These are phyloP conservation scores for Rhizopogon vinicolor DNA, from an alignment of 768 basidiomycete genomes.

Conservation along the genomic window DNA sequence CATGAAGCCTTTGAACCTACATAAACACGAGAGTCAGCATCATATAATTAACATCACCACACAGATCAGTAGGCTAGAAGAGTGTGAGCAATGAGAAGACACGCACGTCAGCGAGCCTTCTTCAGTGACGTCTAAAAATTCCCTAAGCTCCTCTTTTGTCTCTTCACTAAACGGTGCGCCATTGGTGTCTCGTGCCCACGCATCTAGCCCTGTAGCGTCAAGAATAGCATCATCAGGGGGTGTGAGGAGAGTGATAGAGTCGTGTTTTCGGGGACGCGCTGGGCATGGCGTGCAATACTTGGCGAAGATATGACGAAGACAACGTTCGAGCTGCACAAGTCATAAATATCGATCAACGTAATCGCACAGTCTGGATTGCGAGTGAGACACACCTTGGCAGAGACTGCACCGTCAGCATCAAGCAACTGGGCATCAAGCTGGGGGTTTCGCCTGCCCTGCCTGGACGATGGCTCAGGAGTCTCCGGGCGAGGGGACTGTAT, in stretches of 20 bases:
- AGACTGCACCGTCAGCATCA: constrained; percentile 67
- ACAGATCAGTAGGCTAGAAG: background rate
- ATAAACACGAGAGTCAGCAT: background rate
- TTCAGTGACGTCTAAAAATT: constrained; percentile 72
- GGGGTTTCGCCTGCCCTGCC: constrained; percentile 54
- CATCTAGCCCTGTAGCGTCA: constrained; percentile 57
- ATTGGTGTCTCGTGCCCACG: constrained; percentile 78
- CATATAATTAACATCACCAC: background rate
- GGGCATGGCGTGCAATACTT: constrained; percentile 62
- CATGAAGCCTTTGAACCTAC: constrained; percentile 73
- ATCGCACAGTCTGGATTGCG: background rate
- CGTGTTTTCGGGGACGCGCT: constrained; percentile 12
- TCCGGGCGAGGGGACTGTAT: constrained; percentile 49
- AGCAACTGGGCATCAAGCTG: constrained; percentile 51
- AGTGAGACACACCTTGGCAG: constrained; percentile 45
- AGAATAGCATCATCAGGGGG: constrained; percentile 55
- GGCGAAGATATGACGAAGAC: constrained; percentile 72
- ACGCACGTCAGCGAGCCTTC: constrained; percentile 71
- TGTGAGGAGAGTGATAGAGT: constrained; percentile 30
- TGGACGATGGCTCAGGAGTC: constrained; percentile 58
- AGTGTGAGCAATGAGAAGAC: background rate
- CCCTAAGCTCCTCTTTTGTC: constrained; percentile 71
- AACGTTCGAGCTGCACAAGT: constrained; percentile 53
- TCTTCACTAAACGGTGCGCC: constrained; percentile 75
- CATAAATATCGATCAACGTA: background rate